Evolutionary conservation across 75 land plant genomes (phyloP), one percentile per base, ranked within the genome.

Genomic region (Ceratopteris richardii): DNA sequence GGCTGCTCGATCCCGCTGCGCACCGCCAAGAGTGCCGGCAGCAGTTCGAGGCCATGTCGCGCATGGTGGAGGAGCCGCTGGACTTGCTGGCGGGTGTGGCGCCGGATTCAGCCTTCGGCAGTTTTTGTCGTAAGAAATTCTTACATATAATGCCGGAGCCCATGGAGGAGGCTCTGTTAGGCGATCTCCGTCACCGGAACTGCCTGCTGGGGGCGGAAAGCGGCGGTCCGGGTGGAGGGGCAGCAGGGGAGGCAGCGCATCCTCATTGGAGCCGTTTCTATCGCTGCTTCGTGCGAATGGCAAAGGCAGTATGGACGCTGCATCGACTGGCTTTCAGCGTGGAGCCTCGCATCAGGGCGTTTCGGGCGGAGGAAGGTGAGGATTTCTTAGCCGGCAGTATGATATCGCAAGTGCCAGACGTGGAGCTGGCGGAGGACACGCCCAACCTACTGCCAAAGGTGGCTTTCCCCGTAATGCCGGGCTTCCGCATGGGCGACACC

Each of bases 401-500:
- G 98, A 76, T 84, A 0, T 77, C 80, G 33, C 81, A 86, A 26
- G 69, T 84, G 44, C 61, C 76, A 36, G 84, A 57, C 1, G 79
- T 71, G 16, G 72, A 36, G 12, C 66, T 66, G 17, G 22, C 68
- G 29, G 41, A 53, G 11, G 43, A 56, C 12, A 33, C 37, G 7
- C 37, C 3, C 37, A 33, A 33, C 9, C 37, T 33, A 3, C 75
- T 66, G 62, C 79, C 81, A 13, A 75, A 67, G 33, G 80, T 77
- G 13, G 98, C 87, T 20, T 70, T 94, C 44, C 90, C 82, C 74
- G 83, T 94, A 0, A 83, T 86, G 82, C 98, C 98, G 23, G 98
- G 98, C 0, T 94, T 94, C 51, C 77, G 63, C 44, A 62, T 94
- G 17, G 37, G 37, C 3, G 83, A 77, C 1, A 82, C 76, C 29